Percentiles rank a stretch among this genome's conserved stretches.
These are phyloP conservation scores for Pterocarpus santalinus DNA, from an alignment of 306 rosid genomes.

Conservation along the genomic window DNA sequence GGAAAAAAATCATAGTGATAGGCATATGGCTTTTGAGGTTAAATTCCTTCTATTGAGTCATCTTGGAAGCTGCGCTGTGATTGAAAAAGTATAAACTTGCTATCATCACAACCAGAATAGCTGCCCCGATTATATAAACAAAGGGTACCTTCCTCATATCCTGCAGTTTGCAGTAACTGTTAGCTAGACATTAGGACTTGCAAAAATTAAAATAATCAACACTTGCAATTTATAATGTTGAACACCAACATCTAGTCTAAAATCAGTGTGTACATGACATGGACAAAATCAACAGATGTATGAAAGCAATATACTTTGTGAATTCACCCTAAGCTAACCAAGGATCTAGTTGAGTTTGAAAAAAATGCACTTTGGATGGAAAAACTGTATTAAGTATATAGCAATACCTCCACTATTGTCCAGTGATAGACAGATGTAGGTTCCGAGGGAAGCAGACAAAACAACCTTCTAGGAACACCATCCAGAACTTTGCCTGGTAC, in stretches of 20 bases:
- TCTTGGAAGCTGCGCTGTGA: conserved; percentile 89
- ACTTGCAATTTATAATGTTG: conserved; percentile 9
- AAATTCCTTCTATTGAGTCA: conserved; percentile 93
- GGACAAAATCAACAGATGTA: neutral
- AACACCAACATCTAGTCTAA: neutral
- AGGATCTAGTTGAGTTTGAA: too few relatives aligned
- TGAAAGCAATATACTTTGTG: neutral
- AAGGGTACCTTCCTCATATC: conserved; percentile 83
- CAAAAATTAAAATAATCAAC: conserved; percentile 21
- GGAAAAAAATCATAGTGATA: conserved; percentile 79
- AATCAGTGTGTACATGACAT: neutral
- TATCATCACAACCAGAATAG: conserved; percentile 87
- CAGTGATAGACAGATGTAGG: conserved; percentile 77
- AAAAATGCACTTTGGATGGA: neutral
- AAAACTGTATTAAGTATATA: neutral
- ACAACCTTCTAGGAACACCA: conserved; percentile 82
- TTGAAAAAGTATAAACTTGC: conserved; percentile 93
- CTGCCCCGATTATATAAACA: conserved; percentile 66
- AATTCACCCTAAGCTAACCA: neutral
- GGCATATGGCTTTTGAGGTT: conserved; percentile 91
- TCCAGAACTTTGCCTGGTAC: conserved; percentile 65
- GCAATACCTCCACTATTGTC: conserved; percentile 75
- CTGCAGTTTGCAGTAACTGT: conserved; percentile 56
- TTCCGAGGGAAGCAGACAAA: conserved; percentile 83
- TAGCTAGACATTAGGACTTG: conserved; percentile 27